Percentiles rank a stretch among this genome's conserved stretches.
phyloP scores from a whole-genome alignment of 768 basidiomycete genomes.

The Strobilomyces dryophilus region DNA sequence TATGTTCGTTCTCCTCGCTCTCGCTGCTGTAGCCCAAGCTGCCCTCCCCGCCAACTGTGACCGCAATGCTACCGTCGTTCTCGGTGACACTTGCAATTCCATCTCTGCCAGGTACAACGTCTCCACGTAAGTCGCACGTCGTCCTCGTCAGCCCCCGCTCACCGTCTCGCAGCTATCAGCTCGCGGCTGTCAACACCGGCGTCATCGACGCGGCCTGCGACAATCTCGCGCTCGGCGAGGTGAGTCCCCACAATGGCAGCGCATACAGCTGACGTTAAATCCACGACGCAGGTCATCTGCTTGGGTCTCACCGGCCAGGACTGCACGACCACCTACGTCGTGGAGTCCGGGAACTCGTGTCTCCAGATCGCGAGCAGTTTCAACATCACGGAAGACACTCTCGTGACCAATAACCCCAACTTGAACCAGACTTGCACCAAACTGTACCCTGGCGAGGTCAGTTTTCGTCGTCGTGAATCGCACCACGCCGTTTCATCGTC shows the following conservation, averaged over 20 bases:
- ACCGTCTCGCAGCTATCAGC: constrained; percentile 45
- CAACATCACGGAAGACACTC: constrained; percentile 41
- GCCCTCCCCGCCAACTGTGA: constrained; percentile 42
- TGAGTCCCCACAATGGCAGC: constrained; percentile 6
- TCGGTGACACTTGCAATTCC: constrained; percentile 58
- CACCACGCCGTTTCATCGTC: not conserved
- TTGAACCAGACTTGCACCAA: constrained; percentile 48
- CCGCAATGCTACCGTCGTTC: constrained; percentile 55
- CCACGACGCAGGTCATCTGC: constrained; percentile 41
- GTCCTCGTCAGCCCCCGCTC: not conserved
- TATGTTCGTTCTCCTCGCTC: constrained; percentile 20
- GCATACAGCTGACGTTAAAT: not conserved
- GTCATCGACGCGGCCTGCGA: constrained; percentile 49
- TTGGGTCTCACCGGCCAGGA: constrained; percentile 55
- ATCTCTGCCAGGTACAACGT: constrained; percentile 60
- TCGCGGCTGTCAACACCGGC: constrained; percentile 47
- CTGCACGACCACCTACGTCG: constrained; percentile 48
- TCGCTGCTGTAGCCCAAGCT: constrained; percentile 38
- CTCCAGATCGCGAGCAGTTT: constrained; percentile 35
- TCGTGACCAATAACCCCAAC: constrained; percentile 64
- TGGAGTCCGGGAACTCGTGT: constrained; percentile 51
- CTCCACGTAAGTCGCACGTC: constrained; percentile 48
- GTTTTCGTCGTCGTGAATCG: not conserved
- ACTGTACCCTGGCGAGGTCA: constrained; percentile 58
- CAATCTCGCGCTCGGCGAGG: constrained; percentile 53